phyloP scores from a whole-genome alignment of 192 early-diverging fungal species.

The Coemansia sp. region DNA sequence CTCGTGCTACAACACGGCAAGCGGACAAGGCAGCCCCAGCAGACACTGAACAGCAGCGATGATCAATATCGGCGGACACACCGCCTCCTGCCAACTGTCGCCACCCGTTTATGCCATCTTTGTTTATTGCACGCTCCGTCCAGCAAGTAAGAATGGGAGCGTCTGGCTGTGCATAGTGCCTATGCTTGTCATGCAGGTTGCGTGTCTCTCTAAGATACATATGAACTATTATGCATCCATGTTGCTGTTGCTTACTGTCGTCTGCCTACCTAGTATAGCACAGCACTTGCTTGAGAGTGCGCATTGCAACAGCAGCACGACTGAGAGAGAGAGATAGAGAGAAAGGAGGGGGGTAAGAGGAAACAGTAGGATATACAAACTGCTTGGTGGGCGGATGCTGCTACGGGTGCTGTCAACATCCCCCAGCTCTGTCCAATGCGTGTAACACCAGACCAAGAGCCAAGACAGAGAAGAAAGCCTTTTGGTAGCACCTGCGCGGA shows the following conservation, averaged over 20 bases:
- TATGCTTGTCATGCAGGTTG: neutral
- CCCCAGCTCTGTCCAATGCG: too few relatives aligned
- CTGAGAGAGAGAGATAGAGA: too few relatives aligned
- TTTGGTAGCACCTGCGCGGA: too few relatives aligned
- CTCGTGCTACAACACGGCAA: conserved; percentile 7
- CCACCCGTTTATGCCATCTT: neutral
- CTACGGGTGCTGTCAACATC: too few relatives aligned
- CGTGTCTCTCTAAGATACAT: conserved; percentile 1
- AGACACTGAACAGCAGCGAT: neutral
- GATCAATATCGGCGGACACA: neutral
- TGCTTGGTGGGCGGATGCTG: too few relatives aligned
- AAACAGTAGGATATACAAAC: too few relatives aligned
- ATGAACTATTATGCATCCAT: conserved; percentile 7
- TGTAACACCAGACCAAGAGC: too few relatives aligned
- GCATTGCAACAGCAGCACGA: too few relatives aligned
- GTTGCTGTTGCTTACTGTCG: neutral
- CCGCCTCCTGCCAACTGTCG: neutral
- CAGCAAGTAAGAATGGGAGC: neutral
- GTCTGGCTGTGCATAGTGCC: neutral
- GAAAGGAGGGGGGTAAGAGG: too few relatives aligned
- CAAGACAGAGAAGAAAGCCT: too few relatives aligned
- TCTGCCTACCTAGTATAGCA: neutral
- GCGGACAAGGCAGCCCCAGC: neutral
- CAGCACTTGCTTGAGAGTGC: too few relatives aligned
- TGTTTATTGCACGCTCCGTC: too few relatives aligned